phyloP scores from a whole-genome alignment of 2,329 filamentous ascomycete genomes.

The Rutstroemia sp. region DNA sequence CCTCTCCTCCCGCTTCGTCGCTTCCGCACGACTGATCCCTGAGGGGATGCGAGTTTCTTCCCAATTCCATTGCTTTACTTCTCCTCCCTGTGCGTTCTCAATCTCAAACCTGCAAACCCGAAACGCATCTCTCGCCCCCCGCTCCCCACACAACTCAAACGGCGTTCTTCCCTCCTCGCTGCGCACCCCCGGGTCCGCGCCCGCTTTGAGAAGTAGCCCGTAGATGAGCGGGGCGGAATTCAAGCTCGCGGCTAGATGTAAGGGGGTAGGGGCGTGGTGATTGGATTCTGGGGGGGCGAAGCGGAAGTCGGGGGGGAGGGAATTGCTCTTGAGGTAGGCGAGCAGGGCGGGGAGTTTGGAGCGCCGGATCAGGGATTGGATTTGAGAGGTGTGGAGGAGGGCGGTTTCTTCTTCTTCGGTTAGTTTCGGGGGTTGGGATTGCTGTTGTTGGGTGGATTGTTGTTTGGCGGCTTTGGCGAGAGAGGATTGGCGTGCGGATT shows the following conservation, averaged over 20 bases:
- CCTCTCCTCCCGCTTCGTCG: conserved; percentile 58
- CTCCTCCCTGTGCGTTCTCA: neutral
- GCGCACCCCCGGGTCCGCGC: conserved; percentile 62
- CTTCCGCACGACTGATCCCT: conserved; percentile 63
- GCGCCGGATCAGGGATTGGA: conserved; percentile 80
- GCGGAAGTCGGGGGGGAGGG: conserved; percentile 60
- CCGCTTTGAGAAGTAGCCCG: conserved; percentile 67
- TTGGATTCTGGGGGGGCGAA: conserved; percentile 68
- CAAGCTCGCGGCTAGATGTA: conserved; percentile 79
- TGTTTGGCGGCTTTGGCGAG: conserved; percentile 38
- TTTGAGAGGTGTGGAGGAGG: conserved; percentile 76
- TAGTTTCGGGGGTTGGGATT: conserved; percentile 42
- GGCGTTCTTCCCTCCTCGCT: conserved; percentile 76
- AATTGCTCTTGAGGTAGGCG: conserved; percentile 74
- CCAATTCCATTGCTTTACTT: conserved; percentile 62
- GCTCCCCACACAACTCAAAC: conserved; percentile 82
- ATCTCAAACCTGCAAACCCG: conserved; percentile 63
- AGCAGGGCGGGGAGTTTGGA: conserved; percentile 84
- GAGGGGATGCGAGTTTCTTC: conserved; percentile 64
- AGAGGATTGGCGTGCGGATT: conserved; percentile 36
- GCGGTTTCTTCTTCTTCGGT: conserved; percentile 80
- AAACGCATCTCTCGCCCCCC: conserved; percentile 82
- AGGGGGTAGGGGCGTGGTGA: conserved; percentile 68
- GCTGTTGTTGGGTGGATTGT: conserved; percentile 31
- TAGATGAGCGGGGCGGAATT: conserved; percentile 72